These are phyloP conservation scores for Zostera marina DNA, from an alignment of 116 monocot genomes.

Conservation along the genomic window DNA sequence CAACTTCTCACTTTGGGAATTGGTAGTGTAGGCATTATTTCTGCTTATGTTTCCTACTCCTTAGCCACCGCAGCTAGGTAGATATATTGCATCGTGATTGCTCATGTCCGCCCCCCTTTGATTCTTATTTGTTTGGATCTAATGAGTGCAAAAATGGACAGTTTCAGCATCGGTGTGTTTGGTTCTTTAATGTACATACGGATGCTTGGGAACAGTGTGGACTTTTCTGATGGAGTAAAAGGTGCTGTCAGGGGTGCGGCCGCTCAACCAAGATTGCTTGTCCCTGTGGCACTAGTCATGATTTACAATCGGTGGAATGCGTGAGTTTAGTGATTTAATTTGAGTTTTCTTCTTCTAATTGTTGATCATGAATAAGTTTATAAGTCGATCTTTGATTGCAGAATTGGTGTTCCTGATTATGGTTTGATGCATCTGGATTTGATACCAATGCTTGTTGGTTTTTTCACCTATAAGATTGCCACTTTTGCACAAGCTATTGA, in stretches of 20 bases:
- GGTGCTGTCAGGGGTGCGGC: slow-evolving; percentile 64
- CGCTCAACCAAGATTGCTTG: slow-evolving; percentile 83
- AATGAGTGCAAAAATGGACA: slow-evolving; percentile 12
- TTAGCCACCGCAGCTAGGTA: slow-evolving; percentile 77
- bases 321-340: slow-evolving; percentile 26
- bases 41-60: slow-evolving; percentile 77
- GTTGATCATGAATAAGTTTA: neutral
- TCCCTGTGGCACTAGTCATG: slow-evolving; percentile 87
- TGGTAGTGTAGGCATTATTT: slow-evolving; percentile 72
- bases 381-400: slow-evolving; percentile 9
- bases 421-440: slow-evolving; percentile 77
- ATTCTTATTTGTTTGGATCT: too few species aligned
- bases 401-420: slow-evolving; percentile 78
- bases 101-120: too few species aligned
- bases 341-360: neutral
- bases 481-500: slow-evolving; percentile 82
- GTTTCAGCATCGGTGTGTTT: slow-evolving; percentile 76
- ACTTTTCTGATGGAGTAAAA: slow-evolving; percentile 66
- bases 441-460: slow-evolving; percentile 96
- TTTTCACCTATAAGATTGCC: slow-evolving; percentile 90
- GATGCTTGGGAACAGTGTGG: slow-evolving; percentile 87
- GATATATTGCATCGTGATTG: neutral
- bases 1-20: slow-evolving; percentile 62
- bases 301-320: slow-evolving; percentile 82
- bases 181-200: slow-evolving; percentile 91